Percentiles rank a stretch among this genome's conserved stretches.
These are phyloP conservation scores for Talaromyces sp. DNA, from an alignment of 2,329 filamentous ascomycete genomes.

Conservation along the genomic window DNA sequence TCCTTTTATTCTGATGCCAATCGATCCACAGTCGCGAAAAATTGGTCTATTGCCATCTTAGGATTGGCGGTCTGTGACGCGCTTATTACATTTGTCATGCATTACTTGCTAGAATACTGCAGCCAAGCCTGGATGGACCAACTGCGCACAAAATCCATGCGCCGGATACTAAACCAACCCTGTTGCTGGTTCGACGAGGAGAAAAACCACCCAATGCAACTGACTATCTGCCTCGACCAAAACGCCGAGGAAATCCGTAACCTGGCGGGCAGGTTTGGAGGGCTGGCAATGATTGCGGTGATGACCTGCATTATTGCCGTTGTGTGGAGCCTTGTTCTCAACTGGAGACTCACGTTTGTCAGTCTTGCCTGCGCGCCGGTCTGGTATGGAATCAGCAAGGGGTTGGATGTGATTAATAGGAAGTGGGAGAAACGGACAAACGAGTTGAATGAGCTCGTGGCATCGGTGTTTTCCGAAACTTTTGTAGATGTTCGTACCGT, in stretches of 20 bases:
- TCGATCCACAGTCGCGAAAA: constrained; percentile 47
- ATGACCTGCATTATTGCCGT: constrained; percentile 65
- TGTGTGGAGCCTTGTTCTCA: constrained; percentile 65
- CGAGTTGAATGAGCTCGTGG: constrained; percentile 54
- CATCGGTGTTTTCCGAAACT: constrained; percentile 43
- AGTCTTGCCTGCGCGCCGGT: constrained; percentile 63
- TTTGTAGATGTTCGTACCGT: constrained; percentile 76
- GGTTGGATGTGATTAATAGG: constrained; percentile 59
- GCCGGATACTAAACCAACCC: constrained; percentile 67
- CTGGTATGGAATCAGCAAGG: constrained; percentile 59
- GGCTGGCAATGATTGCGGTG: constrained; percentile 60
- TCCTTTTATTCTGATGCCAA: constrained; percentile 56
- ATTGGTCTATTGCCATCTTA: constrained; percentile 66
- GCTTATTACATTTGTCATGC: constrained; percentile 56
- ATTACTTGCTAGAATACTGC: constrained; percentile 65
- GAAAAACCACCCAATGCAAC: constrained; percentile 55
- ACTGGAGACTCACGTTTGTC: constrained; percentile 77
- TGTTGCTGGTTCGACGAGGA: constrained; percentile 70
- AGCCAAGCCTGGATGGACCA: constrained; percentile 72
- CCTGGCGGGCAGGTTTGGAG: constrained; percentile 70
- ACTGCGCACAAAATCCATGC: constrained; percentile 63
- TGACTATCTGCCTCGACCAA: constrained; percentile 69
- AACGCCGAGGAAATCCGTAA: constrained; percentile 85
- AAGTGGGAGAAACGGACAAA: constrained; percentile 69
- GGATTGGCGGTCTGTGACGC: constrained; percentile 63